Conservation (phyloP, 495 filamentous ascomycete species). For the Xylaria venustula region DNA sequence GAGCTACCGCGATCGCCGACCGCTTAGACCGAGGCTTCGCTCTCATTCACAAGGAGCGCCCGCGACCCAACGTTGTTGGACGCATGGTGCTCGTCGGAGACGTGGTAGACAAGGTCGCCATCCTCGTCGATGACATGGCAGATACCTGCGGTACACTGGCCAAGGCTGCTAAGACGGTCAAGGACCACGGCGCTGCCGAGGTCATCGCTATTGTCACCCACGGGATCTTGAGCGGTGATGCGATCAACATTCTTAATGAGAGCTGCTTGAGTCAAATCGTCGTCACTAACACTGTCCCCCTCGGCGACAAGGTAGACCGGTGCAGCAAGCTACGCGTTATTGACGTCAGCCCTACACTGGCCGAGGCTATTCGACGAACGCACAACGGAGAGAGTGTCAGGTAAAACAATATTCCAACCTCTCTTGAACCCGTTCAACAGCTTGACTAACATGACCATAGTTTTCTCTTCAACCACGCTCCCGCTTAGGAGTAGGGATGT, state of each 20-base stretch:
- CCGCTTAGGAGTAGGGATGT: conserved; percentile 41
- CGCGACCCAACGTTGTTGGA: conserved; percentile 90
- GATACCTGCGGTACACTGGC: conserved; percentile 77
- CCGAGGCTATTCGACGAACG: conserved; percentile 77
- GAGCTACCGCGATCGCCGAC: conserved; percentile 95
- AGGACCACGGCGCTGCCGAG: conserved; percentile 81
- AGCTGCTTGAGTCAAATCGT: conserved; percentile 77
- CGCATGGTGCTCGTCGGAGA: conserved; percentile 84
- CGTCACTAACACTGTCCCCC: conserved; percentile 96
- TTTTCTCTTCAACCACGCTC: conserved; percentile 92
- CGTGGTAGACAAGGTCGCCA: conserved; percentile 60
- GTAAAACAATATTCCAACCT: not conserved
- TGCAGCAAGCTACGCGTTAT: conserved; percentile 85
- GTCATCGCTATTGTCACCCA: conserved; percentile 96
- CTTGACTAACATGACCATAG: conserved; percentile 22
- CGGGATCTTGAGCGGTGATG: conserved; percentile 88
- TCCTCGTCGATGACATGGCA: conserved; percentile 87
- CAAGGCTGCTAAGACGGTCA: conserved; percentile 90
- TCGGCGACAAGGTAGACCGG: conserved; percentile 66
- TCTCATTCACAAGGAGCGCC: conserved; percentile 98
- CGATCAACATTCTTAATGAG: conserved; percentile 84
- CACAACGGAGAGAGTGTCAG: conserved; percentile 75
- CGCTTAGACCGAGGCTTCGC: conserved; percentile 92
- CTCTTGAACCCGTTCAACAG: not conserved
- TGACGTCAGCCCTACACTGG: conserved; percentile 81